phyloP scores from a whole-genome alignment of 2,329 filamentous ascomycete genomes.

The Claviceps humidiphila region DNA sequence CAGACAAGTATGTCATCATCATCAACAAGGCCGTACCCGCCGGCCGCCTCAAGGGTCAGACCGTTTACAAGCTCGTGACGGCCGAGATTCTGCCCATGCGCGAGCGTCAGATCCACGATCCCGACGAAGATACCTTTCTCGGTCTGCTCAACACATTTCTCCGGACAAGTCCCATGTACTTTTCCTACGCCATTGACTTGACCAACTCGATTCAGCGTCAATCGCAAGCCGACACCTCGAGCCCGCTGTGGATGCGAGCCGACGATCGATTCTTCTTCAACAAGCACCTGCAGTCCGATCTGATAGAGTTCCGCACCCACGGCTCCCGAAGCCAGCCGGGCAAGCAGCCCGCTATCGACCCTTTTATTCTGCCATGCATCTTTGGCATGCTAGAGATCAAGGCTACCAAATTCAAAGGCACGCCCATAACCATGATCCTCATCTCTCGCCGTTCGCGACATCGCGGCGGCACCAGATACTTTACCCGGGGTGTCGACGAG shows the following conservation, averaged over 20 bases:
- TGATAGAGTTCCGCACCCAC: conserved; percentile 71
- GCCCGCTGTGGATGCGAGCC: conserved; percentile 78
- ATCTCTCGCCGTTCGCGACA: conserved; percentile 83
- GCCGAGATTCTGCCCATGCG: conserved; percentile 91
- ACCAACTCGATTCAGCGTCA: conserved; percentile 97
- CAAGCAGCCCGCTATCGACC: conserved; percentile 65
- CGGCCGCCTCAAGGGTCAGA: conserved; percentile 85
- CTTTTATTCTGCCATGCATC: conserved; percentile 89
- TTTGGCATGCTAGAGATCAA: conserved; percentile 92
- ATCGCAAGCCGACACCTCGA: conserved; percentile 55
- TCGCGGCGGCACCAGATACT: conserved; percentile 83
- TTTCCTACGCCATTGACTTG: conserved; percentile 92
- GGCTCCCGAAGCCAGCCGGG: conserved; percentile 51
- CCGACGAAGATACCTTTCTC: conserved; percentile 88
- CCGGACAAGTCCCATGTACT: conserved; percentile 83
- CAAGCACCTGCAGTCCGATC: conserved; percentile 75
- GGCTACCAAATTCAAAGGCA: conserved; percentile 73
- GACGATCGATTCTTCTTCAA: conserved; percentile 99
- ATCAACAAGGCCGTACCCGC: conserved; percentile 90
- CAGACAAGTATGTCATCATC: conserved; percentile 89
- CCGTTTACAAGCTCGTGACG: conserved; percentile 83
- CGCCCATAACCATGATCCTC: conserved; percentile 69
- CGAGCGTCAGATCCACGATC: conserved; percentile 80
- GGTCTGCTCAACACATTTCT: conserved; percentile 68
- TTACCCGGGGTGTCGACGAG: conserved; percentile 87